These are phyloP conservation scores for Eremomyces bilateralis DNA, from an alignment of 495 filamentous ascomycete species.

Conservation along the genomic window DNA sequence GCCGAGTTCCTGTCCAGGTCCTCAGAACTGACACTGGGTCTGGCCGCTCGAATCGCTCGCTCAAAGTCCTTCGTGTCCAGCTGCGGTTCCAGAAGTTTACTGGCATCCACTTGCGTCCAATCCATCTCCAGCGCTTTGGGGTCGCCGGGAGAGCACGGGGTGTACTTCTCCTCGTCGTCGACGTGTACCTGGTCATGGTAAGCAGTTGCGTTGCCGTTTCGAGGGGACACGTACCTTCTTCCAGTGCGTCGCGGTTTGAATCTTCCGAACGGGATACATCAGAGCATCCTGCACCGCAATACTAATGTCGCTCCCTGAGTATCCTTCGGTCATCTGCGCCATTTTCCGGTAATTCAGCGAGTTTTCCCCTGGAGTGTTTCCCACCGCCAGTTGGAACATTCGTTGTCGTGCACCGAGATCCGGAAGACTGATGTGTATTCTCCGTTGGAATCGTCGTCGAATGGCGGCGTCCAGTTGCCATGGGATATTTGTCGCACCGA, in stretches of 20 bases:
- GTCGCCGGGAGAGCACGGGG: conserved; percentile 88
- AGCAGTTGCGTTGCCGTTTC: not conserved
- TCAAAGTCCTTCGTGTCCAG: conserved; percentile 83
- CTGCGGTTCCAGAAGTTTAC: conserved; percentile 65
- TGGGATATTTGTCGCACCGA: conserved; percentile 95
- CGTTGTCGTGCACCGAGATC: conserved; percentile 74
- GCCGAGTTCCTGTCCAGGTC: conserved; percentile 71
- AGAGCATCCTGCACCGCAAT: conserved; percentile 93
- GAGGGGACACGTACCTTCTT: conserved; percentile 43
- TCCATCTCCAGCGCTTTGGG: conserved; percentile 70
- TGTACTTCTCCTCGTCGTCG: conserved; percentile 56
- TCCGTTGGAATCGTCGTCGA: conserved; percentile 80
- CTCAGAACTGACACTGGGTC: conserved; percentile 72
- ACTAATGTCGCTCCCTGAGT: conserved; percentile 86
- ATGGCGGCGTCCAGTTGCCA: conserved; percentile 99
- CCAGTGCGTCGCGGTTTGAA: conserved; percentile 96
- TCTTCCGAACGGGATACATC: conserved; percentile 95
- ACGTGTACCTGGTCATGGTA: conserved; percentile 33
- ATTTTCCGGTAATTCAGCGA: conserved; percentile 56
- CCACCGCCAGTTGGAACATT: conserved; percentile 93
- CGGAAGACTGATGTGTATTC: conserved; percentile 86
- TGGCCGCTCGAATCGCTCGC: conserved; percentile 65
- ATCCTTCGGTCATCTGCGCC: conserved; percentile 69
- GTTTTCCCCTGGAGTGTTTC: conserved; percentile 69
- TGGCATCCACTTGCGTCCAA: conserved; percentile 70